phyloP scores from a whole-genome alignment of 164 flowering plant species.

The Vitis cinerea region DNA sequence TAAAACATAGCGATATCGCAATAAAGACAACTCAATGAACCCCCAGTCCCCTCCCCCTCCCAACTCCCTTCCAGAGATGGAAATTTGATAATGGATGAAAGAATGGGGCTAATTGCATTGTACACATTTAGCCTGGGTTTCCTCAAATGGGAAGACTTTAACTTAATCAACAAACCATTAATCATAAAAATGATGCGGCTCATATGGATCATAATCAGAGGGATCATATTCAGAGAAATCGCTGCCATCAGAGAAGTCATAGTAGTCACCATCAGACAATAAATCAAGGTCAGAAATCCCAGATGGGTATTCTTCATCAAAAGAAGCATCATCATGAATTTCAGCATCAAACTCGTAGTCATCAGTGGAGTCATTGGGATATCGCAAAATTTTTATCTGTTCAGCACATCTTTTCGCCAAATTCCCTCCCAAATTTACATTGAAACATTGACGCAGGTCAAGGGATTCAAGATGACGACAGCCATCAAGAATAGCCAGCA shows the following conservation, averaged over 20 bases:
- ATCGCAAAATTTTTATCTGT: slow-evolving; percentile 29
- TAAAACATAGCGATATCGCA: too few species aligned
- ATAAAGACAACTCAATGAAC: too few species aligned
- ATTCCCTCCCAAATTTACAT: slow-evolving; percentile 32
- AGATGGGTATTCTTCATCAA: slow-evolving; percentile 32
- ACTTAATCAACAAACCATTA: neutral
- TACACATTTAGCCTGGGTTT: too few species aligned
- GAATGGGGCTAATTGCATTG: too few species aligned
- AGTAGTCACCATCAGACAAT: slow-evolving; percentile 4
- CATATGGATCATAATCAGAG: slow-evolving; percentile 6
- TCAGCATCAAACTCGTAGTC: slow-evolving; percentile 33
- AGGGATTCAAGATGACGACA: slow-evolving; percentile 57
- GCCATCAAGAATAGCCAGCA: slow-evolving; percentile 53
- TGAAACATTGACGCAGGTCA: slow-evolving; percentile 53
- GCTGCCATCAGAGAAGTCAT: slow-evolving; percentile 16
- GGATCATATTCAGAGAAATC: slow-evolving; percentile 9
- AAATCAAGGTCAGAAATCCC: slow-evolving; percentile 19
- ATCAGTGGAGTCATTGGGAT: slow-evolving; percentile 40
- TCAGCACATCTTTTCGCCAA: slow-evolving; percentile 40
- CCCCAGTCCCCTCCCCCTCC: too few species aligned
- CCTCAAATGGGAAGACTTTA: too few species aligned
- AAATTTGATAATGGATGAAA: too few species aligned
- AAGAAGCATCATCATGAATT: slow-evolving; percentile 21
- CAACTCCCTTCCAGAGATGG: too few species aligned
- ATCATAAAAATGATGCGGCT: neutral